Evolutionary conservation across 805 yeast genomes (phyloP).

Genomic region (Allodekkera sacchari): DNA sequence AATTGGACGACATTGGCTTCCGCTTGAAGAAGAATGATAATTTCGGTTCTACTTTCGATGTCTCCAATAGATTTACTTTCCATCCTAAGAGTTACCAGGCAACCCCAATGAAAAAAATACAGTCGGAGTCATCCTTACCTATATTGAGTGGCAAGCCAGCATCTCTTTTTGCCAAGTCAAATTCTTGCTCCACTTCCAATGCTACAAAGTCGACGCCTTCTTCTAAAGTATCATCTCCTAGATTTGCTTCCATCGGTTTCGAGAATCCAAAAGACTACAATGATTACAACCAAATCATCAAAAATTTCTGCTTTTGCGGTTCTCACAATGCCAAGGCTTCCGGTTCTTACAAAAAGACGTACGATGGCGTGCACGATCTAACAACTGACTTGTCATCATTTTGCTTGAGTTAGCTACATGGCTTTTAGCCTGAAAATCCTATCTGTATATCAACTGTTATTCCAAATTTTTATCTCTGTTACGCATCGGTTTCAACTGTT

Average conservation of each 20-base stretch:
- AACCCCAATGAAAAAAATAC: slow-evolving; percentile 19
- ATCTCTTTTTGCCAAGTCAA: background rate
- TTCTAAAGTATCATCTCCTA: slow-evolving; percentile 6
- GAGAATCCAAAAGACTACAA: slow-evolving; percentile 4
- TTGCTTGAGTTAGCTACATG: slow-evolving; percentile 4
- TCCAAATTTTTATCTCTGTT: too few species aligned
- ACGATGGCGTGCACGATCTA: slow-evolving; percentile 2
- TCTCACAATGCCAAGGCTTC: slow-evolving; percentile 7
- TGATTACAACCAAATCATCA: slow-evolving; percentile 17
- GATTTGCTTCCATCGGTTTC: slow-evolving; percentile 9
- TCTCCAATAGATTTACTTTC: slow-evolving; percentile 8
- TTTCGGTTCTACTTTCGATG: slow-evolving; percentile 20
- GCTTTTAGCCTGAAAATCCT: too few species aligned
- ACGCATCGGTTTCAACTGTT: too few species aligned
- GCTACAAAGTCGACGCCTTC: background rate
- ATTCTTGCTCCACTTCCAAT: background rate
- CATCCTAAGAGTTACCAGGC: slow-evolving; percentile 19
- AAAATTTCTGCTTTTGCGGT: slow-evolving; percentile 24
- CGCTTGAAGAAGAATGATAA: slow-evolving; percentile 22
- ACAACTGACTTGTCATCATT: slow-evolving; percentile 7
- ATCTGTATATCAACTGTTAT: too few species aligned
- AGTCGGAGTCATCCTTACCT: slow-evolving; percentile 23
- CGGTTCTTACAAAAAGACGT: background rate
- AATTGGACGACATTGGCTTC: slow-evolving; percentile 22
- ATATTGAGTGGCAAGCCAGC: slow-evolving; percentile 4